phyloP scores from a whole-genome alignment of 495 filamentous ascomycete species.

The Aspergillus taichungensis region DNA sequence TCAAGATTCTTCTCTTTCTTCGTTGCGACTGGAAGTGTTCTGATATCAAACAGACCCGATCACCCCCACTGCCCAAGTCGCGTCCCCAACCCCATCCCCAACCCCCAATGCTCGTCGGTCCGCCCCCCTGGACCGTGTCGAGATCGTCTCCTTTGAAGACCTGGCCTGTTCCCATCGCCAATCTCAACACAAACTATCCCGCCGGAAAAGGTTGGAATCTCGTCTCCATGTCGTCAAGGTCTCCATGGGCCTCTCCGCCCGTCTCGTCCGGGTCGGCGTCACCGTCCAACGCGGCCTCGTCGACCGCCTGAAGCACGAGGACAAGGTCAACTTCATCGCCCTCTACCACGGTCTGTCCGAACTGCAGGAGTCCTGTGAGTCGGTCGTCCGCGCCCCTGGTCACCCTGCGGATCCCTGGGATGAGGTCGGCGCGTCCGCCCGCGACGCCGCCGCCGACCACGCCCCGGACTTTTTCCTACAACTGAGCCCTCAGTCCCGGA shows the following conservation, averaged over 20 bases:
- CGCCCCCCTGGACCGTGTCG: background rate
- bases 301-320: slow-evolving; percentile 80
- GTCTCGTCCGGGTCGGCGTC: slow-evolving; percentile 68
- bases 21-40: too few species aligned
- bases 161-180: slow-evolving; percentile 34
- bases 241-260: slow-evolving; percentile 69
- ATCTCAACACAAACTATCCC: slow-evolving; percentile 34
- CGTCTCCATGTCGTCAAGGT: slow-evolving; percentile 42
- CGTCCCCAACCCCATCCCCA: too few species aligned
- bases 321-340: slow-evolving; percentile 79
- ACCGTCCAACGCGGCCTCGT: slow-evolving; percentile 75
- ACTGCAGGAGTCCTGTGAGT: slow-evolving; percentile 76
- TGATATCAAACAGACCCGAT: too few species aligned
- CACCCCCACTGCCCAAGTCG: too few species aligned
- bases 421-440: slow-evolving; percentile 19
- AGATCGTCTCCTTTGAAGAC: slow-evolving; percentile 32
- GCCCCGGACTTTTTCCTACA: slow-evolving; percentile 70
- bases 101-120: background rate
- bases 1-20: too few species aligned
- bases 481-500: slow-evolving; percentile 63
- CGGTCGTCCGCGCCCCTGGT: slow-evolving; percentile 40
- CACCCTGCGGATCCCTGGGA: slow-evolving; percentile 34
- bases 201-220: slow-evolving; percentile 32
- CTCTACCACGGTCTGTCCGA: slow-evolving; percentile 85
- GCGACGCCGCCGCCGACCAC: slow-evolving; percentile 25